A percentile compares a stretch with the other conserved stretches of the same genome.
Conservation (phyloP, 495 filamentous ascomycete genomes). For the Elasticomyces elasticus region DNA sequence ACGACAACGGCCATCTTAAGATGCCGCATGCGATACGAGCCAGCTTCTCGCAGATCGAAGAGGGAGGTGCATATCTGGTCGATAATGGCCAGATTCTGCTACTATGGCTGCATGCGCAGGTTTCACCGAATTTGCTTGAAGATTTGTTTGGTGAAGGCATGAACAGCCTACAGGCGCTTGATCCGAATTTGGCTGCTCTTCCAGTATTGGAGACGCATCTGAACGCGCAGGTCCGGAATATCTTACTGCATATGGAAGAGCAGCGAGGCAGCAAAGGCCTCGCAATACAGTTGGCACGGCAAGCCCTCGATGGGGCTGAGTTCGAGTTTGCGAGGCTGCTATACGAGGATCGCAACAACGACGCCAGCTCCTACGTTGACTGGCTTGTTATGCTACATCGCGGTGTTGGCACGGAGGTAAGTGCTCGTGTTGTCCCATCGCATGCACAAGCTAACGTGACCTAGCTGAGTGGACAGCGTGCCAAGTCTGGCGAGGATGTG, state of each 20-base stretch:
- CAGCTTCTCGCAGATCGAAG: slow-evolving; percentile 82
- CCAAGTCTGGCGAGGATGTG: slow-evolving; percentile 14
- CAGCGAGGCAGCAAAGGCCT: slow-evolving; percentile 78
- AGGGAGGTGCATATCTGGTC: slow-evolving; percentile 93
- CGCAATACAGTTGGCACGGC: slow-evolving; percentile 80
- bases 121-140: slow-evolving; percentile 69
- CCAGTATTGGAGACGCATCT: slow-evolving; percentile 83
- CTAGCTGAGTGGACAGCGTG: slow-evolving; percentile 19
- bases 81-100: slow-evolving; percentile 89
- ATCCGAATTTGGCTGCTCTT: slow-evolving; percentile 60
- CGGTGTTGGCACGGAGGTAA: slow-evolving; percentile 18
- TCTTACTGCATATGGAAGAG: slow-evolving; percentile 74
- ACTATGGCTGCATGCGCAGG: slow-evolving; percentile 75
- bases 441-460: background rate
- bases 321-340: slow-evolving; percentile 89
- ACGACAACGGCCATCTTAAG: slow-evolving; percentile 74
- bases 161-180: slow-evolving; percentile 60
- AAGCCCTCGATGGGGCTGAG: slow-evolving; percentile 90
- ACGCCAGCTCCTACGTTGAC: slow-evolving; percentile 95
- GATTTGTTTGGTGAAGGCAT: slow-evolving; percentile 82
- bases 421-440: background rate
- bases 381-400: slow-evolving; percentile 96
- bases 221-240: slow-evolving; percentile 88
- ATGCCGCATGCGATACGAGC: slow-evolving; percentile 54
- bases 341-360: slow-evolving; percentile 92